Base-by-base conservation (phyloP, 2,329 filamentous ascomycete species). In the Cercospora brassicicola region DNA sequence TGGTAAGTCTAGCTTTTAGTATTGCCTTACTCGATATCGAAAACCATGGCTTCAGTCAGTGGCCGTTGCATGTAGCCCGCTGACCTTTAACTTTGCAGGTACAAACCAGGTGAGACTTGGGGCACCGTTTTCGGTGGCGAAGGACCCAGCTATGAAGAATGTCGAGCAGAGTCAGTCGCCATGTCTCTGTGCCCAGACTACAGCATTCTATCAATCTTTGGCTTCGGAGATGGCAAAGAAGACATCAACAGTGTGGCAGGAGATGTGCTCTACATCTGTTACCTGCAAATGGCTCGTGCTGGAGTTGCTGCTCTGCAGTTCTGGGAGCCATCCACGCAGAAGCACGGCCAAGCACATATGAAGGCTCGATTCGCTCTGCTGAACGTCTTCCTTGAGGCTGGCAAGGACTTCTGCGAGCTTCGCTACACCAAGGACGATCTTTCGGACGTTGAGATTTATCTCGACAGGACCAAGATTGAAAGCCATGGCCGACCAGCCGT, bases 71-170 rank as follows among this genome's bases (percentile, higher is more conserved):
- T 23, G 23, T 23, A 23, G 23, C 23, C 23, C 23, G 23, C 23
- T 23, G 3, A 23, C 23, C 23, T 2, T 23, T 23, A 23, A 23
- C 28, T 30, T 30, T 15, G 2, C 28, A 57, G 53, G 53, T 98
- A 98, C 83, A 96, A 95, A 81, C 93, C 93, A 2, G 93, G 93
- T 2, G 92, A 97, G 80, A 98, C 94, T 0, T 98, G 94, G 94
- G 91, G 92, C 65, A 93, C 90, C 4, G 92, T 97, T 0, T 98
- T 98, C 76, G 93, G 94, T 28, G 71, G 91, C 69, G 88, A 96
- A 71, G 93, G 94, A 42, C 92, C 91, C 3, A 92, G 90, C 15
- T 97, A 97, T 76, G 94, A 98, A 81, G 94, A 98, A 80, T 98
- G 94, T 79, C 89, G 94, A 65, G 94, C 94, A 4, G 94, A 98